phyloP scores from a whole-genome alignment of 2,329 filamentous ascomycete genomes.

The Venturia carpophila region DNA sequence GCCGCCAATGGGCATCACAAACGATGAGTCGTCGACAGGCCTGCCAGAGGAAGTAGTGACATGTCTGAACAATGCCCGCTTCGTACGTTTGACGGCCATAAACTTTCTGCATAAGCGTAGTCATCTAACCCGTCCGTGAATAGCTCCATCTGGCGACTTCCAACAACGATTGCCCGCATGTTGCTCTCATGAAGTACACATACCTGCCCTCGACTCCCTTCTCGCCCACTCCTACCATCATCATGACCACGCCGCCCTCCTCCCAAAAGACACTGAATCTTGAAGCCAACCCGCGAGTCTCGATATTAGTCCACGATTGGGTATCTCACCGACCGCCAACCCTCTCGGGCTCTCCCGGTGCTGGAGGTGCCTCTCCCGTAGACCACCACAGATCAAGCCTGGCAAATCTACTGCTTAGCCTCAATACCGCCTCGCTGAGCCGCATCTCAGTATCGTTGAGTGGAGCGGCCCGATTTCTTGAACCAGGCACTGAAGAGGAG shows the following conservation, averaged over 20 bases:
- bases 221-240: conserved; percentile 60
- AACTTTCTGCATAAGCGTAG: conserved; percentile 13
- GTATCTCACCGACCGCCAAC: conserved; percentile 85
- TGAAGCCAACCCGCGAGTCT: conserved; percentile 75
- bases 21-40: not conserved
- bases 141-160: conserved; percentile 95
- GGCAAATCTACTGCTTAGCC: conserved; percentile 74
- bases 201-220: conserved; percentile 71
- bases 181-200: conserved; percentile 98
- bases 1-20: conserved; percentile 12
- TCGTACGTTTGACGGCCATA: conserved; percentile 49
- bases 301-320: conserved; percentile 96
- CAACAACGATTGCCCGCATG: conserved; percentile 72
- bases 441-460: conserved; percentile 92
- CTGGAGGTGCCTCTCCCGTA: conserved; percentile 22
- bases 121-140: not conserved
- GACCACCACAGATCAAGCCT: conserved; percentile 49
- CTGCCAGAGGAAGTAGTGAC: conserved; percentile 68
- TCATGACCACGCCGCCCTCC: conserved; percentile 79
- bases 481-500: conserved; percentile 71
- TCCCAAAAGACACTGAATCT: conserved; percentile 79
- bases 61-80: conserved; percentile 89
- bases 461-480: conserved; percentile 69
- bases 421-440: conserved; percentile 82
- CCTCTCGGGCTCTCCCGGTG: conserved; percentile 48